Percentiles rank a stretch among this genome's conserved stretches.
Conservation (phyloP, 2,329 filamentous ascomycete species). For the Talaromyces sp. region DNA sequence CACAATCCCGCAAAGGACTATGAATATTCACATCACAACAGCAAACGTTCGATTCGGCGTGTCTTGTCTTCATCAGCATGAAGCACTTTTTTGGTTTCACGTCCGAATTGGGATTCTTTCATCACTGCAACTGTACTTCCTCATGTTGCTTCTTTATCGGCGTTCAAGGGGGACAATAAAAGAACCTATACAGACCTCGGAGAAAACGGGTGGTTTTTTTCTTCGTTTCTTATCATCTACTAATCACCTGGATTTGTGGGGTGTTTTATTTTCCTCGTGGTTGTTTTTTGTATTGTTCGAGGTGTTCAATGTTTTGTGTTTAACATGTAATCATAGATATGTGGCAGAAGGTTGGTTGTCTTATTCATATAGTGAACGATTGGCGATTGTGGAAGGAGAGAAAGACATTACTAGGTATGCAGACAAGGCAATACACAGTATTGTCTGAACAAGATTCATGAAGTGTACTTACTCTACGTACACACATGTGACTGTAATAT, state of each 20-base stretch:
- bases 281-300: neutral
- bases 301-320: constrained; percentile 5
- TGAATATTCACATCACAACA: neutral
- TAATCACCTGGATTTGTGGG: neutral
- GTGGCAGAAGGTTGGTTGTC: neutral
- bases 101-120: neutral
- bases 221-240: constrained; percentile 15
- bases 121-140: neutral
- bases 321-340: constrained; percentile 19
- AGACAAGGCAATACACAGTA: neutral
- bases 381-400: neutral
- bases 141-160: neutral
- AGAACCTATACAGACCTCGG: constrained; percentile 4
- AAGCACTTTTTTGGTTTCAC: constrained; percentile 9
- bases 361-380: neutral
- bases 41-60: constrained; percentile 1
- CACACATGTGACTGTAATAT: too few species aligned
- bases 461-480: neutral
- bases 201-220: constrained; percentile 10
- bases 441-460: neutral
- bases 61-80: constrained; percentile 7
- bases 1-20: neutral
- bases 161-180: constrained; percentile 1
- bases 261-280: neutral
- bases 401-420: neutral